A percentile compares a stretch with the other conserved stretches of the same genome.
Evolutionary conservation across 345 rosid species (phyloP).

Genomic region (Laguncularia racemosa): DNA sequence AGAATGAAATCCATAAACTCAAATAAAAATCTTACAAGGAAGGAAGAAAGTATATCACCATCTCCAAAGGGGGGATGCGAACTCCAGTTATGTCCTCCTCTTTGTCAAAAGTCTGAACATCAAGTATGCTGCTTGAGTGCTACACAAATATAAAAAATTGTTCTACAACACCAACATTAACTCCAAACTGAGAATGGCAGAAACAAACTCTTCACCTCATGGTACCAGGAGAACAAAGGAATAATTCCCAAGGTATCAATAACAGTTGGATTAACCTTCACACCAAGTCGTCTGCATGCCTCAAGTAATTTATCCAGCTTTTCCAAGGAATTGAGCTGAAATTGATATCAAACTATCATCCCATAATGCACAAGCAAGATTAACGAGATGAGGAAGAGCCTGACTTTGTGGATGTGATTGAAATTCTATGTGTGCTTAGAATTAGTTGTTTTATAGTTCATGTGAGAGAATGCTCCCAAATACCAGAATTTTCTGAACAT

Average conservation of each 20-base stretch:
- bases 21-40: slow-evolving; percentile 27
- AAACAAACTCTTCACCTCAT: slow-evolving; percentile 36
- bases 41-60: slow-evolving; percentile 54
- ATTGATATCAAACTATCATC: slow-evolving; percentile 9
- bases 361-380: background rate
- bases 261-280: slow-evolving; percentile 36
- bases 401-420: too few species aligned
- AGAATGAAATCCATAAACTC: background rate
- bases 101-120: slow-evolving; percentile 50
- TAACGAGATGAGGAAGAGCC: too few species aligned
- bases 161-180: background rate
- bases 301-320: slow-evolving; percentile 58
- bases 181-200: background rate
- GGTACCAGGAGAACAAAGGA: slow-evolving; percentile 66
- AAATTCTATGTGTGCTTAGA: too few species aligned
- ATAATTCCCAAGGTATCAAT: slow-evolving; percentile 44
- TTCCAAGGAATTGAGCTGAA: slow-evolving; percentile 50
- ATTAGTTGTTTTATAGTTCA: too few species aligned
- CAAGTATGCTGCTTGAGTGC: too few species aligned
- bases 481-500: too few species aligned
- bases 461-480: too few species aligned
- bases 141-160: background rate
- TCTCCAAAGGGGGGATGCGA: slow-evolving; percentile 45
- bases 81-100: slow-evolving; percentile 41
- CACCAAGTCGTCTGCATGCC: slow-evolving; percentile 47